Percentiles rank a stretch among this genome's conserved stretches.
Conservation (phyloP, 2,329 filamentous ascomycete genomes). For the Neopestalotiopsis rosae region DNA sequence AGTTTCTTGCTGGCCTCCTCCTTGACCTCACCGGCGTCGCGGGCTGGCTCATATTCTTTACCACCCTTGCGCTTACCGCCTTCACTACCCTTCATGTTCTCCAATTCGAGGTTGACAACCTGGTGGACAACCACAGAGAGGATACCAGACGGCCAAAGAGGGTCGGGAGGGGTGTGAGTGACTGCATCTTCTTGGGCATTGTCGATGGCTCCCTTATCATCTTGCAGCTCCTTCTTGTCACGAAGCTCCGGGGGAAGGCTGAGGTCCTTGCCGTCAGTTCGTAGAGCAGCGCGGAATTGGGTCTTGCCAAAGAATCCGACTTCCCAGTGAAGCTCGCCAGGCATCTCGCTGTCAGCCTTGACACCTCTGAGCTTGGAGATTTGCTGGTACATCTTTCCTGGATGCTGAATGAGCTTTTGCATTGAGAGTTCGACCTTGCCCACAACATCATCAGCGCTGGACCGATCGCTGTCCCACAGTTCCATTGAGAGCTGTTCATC, state of each 20-base stretch:
- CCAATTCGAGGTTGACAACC: conserved; percentile 92
- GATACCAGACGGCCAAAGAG: conserved; percentile 93
- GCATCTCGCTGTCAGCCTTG: conserved; percentile 86
- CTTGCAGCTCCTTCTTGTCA: conserved; percentile 78
- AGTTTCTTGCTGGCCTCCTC: conserved; percentile 82
- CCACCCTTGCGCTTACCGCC: conserved; percentile 77
- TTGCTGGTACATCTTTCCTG: conserved; percentile 90
- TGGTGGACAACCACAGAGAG: conserved; percentile 89
- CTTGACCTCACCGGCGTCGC: conserved; percentile 81
- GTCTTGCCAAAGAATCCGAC: conserved; percentile 95
- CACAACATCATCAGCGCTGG: conserved; percentile 91
- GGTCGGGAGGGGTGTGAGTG: conserved; percentile 88
- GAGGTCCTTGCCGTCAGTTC: conserved; percentile 85
- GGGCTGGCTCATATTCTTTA: conserved; percentile 84
- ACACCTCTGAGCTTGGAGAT: conserved; percentile 83
- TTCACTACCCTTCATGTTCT: conserved; percentile 84
- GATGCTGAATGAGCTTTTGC: conserved; percentile 93
- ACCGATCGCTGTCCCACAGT: conserved; percentile 94
- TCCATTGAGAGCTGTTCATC: conserved; percentile 93
- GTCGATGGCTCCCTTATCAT: conserved; percentile 82
- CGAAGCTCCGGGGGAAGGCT: conserved; percentile 76
- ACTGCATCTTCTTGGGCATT: conserved; percentile 82
- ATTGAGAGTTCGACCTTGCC: conserved; percentile 94
- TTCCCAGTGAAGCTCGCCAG: conserved; percentile 93
- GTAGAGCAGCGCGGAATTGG: conserved; percentile 80